Base-by-base conservation (phyloP, 768 basidiomycete genomes). In the Tricholoma furcatifolium region DNA sequence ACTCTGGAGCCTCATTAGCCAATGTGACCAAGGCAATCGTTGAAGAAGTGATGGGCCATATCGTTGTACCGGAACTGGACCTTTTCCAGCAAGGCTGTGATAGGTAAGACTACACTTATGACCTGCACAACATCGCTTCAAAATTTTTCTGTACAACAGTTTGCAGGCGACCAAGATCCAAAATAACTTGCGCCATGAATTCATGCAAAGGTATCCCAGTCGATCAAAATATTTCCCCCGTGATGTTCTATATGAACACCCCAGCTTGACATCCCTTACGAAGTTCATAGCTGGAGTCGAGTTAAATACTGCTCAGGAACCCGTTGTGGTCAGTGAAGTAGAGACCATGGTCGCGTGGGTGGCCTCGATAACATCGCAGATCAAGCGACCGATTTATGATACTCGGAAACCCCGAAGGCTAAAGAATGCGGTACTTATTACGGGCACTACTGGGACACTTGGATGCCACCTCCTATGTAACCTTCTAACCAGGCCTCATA, bases 91-190 rank as follows among this genome's bases (percentile, higher is more conserved):
- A 54, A 35, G 53, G 8, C 61, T 66, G 39, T 20, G 71, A 74
- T 47, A 42, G 75, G 36, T 74, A 70, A 54, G 61, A 60, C 32
- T 53, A 64, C 44, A 67, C 70, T 6, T 66, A 67, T 51, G 68
- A 71, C 2, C 5, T 6, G 53, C n/a, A n/a, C 7, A 18, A 23
- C 7, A 53, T 6, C 30, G 24, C 51, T 14, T 4, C 34, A 7
- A 23, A 34, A 38, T 35, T 6, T 20, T 43, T 31, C 11, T 34
- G 20, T 17, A 18, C 7, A n/a, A 4, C 39, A 72, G 72, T 57
- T 55, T 75, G 40, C 70, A 72, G 53, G 70, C 68, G 1, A 67
- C 65, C 0, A 67, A 66, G 60, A 70, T 74, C 20, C 68, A 67
- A 24, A 71, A 68, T 51, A 62, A 60, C 9, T 35, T 54, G n/a